These are phyloP conservation scores for Aspergillus phoenicis DNA, from an alignment of 2,329 filamentous ascomycete species.

Conservation along the genomic window DNA sequence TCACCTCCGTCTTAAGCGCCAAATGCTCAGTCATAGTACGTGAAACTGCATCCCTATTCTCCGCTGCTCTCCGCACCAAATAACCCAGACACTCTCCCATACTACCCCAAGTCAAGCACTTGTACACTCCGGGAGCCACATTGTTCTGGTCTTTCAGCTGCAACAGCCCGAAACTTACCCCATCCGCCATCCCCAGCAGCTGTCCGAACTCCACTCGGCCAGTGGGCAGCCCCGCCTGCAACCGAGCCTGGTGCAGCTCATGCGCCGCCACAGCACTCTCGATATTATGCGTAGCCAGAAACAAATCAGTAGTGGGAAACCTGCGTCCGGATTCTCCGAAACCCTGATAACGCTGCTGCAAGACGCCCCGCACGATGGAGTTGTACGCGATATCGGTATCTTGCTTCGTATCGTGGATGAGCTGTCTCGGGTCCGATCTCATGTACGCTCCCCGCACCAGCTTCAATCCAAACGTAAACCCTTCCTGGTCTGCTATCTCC, in stretches of 20 bases:
- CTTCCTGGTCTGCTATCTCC: constrained; percentile 57
- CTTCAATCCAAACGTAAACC: constrained; percentile 72
- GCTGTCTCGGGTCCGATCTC: constrained; percentile 66
- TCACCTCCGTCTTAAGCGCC: constrained; percentile 31
- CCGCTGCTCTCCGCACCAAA: constrained; percentile 59
- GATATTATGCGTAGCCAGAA: constrained; percentile 83
- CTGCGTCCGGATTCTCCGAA: constrained; percentile 22
- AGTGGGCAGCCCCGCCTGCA: constrained; percentile 41
- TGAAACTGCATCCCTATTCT: constrained; percentile 62
- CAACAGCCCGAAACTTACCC: constrained; percentile 59
- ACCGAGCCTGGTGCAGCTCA: constrained; percentile 51
- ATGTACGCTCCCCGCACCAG: constrained; percentile 76
- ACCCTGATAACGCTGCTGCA: constrained; percentile 52
- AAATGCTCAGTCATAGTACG: constrained; percentile 51
- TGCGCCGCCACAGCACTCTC: constrained; percentile 64
- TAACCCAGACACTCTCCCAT: constrained; percentile 79
- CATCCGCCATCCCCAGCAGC: constrained; percentile 64
- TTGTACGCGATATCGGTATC: constrained; percentile 75
- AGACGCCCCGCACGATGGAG: constrained; percentile 66
- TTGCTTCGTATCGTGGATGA: constrained; percentile 72
- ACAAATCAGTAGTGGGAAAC: constrained; percentile 64
- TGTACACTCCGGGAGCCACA: constrained; percentile 51
- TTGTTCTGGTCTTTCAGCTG: constrained; percentile 40
- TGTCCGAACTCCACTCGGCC: constrained; percentile 59
- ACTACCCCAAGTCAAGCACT: constrained; percentile 60